Conservation (phyloP, 2,329 filamentous ascomycete species). For the Penicillium occitanis region DNA sequence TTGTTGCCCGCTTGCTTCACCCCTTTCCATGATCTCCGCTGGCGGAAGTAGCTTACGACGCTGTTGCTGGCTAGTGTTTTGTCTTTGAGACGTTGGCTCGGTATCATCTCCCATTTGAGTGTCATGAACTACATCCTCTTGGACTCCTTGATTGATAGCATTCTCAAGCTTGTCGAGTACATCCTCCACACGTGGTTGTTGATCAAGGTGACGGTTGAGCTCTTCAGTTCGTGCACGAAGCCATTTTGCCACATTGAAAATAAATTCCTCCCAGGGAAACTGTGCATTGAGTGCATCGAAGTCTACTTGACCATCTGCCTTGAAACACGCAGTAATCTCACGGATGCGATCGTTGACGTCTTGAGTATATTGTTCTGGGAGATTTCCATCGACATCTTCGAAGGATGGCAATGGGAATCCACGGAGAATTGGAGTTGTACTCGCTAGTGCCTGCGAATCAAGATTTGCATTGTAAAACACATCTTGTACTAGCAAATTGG, state of each 20-base stretch:
- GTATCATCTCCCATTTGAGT: background rate
- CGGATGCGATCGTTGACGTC: conserved; percentile 41
- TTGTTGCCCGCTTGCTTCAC: conserved; percentile 21
- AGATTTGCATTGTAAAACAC: conserved; percentile 42
- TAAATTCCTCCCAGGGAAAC: conserved; percentile 54
- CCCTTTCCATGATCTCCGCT: conserved; percentile 21
- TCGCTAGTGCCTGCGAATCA: conserved; percentile 24
- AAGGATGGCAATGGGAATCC: conserved; percentile 30
- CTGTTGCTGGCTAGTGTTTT: conserved; percentile 13
- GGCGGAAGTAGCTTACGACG: conserved; percentile 18
- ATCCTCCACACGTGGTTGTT: conserved; percentile 45
- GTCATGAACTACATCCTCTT: conserved; percentile 22
- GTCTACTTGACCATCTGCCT: conserved; percentile 41
- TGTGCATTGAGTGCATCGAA: conserved; percentile 44
- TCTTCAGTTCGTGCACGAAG: conserved; percentile 46
- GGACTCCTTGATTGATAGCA: conserved; percentile 27
- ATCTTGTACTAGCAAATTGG: conserved; percentile 39
- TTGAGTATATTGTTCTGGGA: conserved; percentile 38
- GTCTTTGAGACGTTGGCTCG: background rate
- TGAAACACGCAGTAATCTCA: conserved; percentile 39
- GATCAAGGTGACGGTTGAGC: conserved; percentile 44
- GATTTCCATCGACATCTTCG: conserved; percentile 38
- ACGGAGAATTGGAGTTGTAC: conserved; percentile 26
- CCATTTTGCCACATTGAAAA: conserved; percentile 50
- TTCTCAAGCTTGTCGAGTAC: conserved; percentile 26